Evolutionary conservation across 306 rosid genomes (phyloP).

Genomic region (Sindora glabra): DNA sequence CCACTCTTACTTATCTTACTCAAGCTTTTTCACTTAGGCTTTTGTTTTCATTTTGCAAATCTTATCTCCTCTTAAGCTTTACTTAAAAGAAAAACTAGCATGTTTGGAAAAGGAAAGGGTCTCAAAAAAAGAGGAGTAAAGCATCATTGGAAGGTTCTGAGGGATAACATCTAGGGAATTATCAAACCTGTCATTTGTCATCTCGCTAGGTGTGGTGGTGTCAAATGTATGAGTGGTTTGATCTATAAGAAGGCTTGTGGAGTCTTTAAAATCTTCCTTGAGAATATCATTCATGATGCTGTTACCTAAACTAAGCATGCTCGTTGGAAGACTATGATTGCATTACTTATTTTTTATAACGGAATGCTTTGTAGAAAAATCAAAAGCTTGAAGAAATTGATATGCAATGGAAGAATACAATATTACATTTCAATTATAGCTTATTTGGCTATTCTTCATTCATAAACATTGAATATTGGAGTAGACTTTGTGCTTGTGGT

Average conservation of each 20-base stretch:
- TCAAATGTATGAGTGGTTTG: constrained; percentile 50
- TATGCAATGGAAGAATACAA: too few relatives aligned
- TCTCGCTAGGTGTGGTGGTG: constrained; percentile 46
- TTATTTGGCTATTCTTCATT: too few relatives aligned
- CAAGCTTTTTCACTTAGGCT: too few relatives aligned
- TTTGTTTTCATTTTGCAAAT: too few relatives aligned
- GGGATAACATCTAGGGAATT: constrained; percentile 60
- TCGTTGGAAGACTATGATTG: constrained; percentile 50
- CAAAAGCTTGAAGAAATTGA: too few relatives aligned
- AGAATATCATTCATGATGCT: constrained; percentile 47
- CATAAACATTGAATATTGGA: too few relatives aligned
- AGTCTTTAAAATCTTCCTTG: constrained; percentile 47
- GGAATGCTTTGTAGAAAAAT: too few relatives aligned
- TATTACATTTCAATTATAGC: too few relatives aligned
- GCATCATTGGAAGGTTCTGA: constrained; percentile 53
- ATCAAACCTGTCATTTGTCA: constrained; percentile 55
- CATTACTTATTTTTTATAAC: too few relatives aligned
- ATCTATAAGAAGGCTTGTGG: constrained; percentile 53
- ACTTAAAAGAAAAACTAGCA: neutral
- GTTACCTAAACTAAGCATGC: constrained; percentile 59
- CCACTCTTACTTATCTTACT: too few relatives aligned
- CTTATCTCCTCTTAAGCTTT: too few relatives aligned
- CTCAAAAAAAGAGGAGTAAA: constrained; percentile 59
- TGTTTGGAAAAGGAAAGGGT: constrained; percentile 64
- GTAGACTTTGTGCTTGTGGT: too few relatives aligned